Evolutionary conservation across 495 filamentous ascomycete genomes (phyloP).

Genomic region (Talaromyces nanjingensis): DNA sequence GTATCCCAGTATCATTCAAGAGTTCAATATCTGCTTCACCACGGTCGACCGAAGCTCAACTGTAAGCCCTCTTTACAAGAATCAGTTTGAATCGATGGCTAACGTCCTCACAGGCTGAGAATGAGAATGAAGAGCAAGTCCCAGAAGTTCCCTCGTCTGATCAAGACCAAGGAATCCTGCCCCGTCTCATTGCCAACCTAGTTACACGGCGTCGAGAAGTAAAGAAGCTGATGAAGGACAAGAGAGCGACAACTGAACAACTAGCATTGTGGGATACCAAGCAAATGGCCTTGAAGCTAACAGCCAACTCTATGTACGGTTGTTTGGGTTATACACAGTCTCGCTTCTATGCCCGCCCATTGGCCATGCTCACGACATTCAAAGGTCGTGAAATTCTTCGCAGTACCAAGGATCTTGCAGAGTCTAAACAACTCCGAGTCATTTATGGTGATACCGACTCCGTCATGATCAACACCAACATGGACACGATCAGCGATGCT

Average conservation of each 20-base stretch:
- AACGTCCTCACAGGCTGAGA: conserved; percentile 50
- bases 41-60: conserved; percentile 72
- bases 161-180: conserved; percentile 73
- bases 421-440: conserved; percentile 78
- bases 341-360: conserved; percentile 89
- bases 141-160: conserved; percentile 64
- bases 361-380: conserved; percentile 92
- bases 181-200: conserved; percentile 81
- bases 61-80: conserved; percentile 31
- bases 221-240: conserved; percentile 94
- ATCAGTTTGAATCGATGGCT: conserved; percentile 11
- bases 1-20: conserved; percentile 98
- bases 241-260: conserved; percentile 75
- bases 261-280: conserved; percentile 97
- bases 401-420: conserved; percentile 90
- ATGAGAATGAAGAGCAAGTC: conserved; percentile 67
- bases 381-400: conserved; percentile 97
- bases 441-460: conserved; percentile 99
- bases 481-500: conserved; percentile 85
- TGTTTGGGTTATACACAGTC: conserved; percentile 94
- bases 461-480: conserved; percentile 99
- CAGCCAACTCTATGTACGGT: conserved; percentile 99
- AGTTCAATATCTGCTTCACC: conserved; percentile 99
- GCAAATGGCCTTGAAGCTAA: conserved; percentile 91
- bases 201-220: conserved; percentile 84